phyloP scores from a whole-genome alignment of 176 grass and related monocot genomes.

The Musa beccarii region DNA sequence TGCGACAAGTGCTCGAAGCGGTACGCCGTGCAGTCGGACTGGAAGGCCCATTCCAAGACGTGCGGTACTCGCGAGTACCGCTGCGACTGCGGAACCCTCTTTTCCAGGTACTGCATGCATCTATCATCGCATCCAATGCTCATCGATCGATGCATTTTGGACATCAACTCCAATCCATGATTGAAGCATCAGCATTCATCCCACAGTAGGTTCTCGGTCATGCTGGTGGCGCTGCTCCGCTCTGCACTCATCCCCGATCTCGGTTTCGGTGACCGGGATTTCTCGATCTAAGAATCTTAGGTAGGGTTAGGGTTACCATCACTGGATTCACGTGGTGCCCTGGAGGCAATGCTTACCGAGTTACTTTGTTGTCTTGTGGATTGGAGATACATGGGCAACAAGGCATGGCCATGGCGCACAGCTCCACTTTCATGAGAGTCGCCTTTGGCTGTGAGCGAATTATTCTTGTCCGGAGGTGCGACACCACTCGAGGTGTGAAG shows the following conservation, averaged over 20 bases:
- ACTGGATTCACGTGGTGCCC: slow-evolving; percentile 12
- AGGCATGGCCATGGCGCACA: not conserved
- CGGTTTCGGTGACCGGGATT: too few relatives aligned
- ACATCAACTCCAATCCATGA: not conserved
- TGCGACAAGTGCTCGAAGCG: slow-evolving; percentile 24
- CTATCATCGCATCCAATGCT: too few relatives aligned
- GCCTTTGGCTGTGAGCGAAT: not conserved
- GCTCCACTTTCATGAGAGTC: slow-evolving; percentile 7
- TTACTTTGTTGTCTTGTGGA: slow-evolving; percentile 7
- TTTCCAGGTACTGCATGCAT: slow-evolving; percentile 11
- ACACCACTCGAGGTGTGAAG: too few relatives aligned
- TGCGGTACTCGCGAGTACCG: slow-evolving; percentile 27
- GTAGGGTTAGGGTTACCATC: slow-evolving; percentile 18
- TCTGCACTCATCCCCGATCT: too few relatives aligned
- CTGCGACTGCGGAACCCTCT: slow-evolving; percentile 25
- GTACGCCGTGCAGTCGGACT: slow-evolving; percentile 25
- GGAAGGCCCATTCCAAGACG: slow-evolving; percentile 27
- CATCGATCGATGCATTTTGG: not conserved
- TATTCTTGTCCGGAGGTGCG: not conserved
- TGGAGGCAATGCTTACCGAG: not conserved
- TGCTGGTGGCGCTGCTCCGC: too few relatives aligned
- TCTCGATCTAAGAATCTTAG: not conserved
- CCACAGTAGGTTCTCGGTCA: not conserved
- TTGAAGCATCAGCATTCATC: not conserved
- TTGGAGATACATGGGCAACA: not conserved